A percentile compares a stretch with the other conserved stretches of the same genome.
Evolutionary conservation across 768 basidiomycete genomes (phyloP).

Genomic region (Boletus pseudo-olivaceus): DNA sequence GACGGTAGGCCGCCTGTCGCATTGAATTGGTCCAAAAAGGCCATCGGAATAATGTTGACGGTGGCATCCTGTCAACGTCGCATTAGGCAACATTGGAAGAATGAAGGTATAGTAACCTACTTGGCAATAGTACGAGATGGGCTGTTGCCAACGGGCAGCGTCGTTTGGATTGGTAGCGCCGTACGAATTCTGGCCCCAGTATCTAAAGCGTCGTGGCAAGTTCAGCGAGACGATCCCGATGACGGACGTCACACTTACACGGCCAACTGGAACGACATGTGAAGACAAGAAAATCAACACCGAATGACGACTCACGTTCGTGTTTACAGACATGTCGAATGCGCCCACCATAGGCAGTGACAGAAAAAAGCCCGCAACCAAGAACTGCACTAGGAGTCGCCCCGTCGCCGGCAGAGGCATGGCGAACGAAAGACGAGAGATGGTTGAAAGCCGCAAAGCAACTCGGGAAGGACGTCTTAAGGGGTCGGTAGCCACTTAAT

Average conservation of each 20-base stretch:
- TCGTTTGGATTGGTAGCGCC: constrained; percentile 32
- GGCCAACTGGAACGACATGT: constrained; percentile 13
- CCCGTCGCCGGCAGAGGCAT: not conserved
- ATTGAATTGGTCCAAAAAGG: constrained; percentile 60
- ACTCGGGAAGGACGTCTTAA: not conserved
- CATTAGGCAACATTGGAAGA: not conserved
- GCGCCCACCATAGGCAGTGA: constrained; percentile 6
- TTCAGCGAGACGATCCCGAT: not conserved
- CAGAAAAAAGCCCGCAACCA: not conserved
- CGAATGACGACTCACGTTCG: constrained; percentile 16
- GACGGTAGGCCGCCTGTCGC: constrained; percentile 55
- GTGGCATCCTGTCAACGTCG: constrained; percentile 41
- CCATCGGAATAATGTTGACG: constrained; percentile 58
- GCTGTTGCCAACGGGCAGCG: constrained; percentile 31
- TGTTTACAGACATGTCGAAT: constrained; percentile 16
- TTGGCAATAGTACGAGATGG: constrained; percentile 33
- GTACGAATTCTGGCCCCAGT: constrained; percentile 39
- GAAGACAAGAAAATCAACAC: not conserved
- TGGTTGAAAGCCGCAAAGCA: not conserved
- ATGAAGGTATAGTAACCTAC: constrained; percentile 2
- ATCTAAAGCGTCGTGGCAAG: constrained; percentile 13
- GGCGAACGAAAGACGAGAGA: not conserved
- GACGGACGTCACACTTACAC: constrained; percentile 6
- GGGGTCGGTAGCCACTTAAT: not conserved
- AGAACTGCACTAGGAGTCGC: not conserved